Conservation (phyloP, 257 asterid genomes). For the Striga asiatica region DNA sequence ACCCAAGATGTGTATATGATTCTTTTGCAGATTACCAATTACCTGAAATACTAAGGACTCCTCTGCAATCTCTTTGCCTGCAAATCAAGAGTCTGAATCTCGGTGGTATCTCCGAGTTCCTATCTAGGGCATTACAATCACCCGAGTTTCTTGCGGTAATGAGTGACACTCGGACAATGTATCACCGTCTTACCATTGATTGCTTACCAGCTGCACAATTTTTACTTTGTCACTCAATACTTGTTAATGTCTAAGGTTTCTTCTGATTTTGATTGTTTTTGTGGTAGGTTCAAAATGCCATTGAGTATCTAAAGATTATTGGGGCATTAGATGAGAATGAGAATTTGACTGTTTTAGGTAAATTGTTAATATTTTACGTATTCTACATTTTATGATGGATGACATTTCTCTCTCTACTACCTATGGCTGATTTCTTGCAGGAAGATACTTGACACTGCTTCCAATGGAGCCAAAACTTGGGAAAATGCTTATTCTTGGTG, state of each 20-base stretch:
- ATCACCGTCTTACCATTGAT: conserved; percentile 15
- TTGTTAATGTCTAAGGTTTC: conserved; percentile 5
- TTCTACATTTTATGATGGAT: conserved; percentile 15
- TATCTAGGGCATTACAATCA: conserved; percentile 80
- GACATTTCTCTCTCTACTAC: conserved; percentile 15
- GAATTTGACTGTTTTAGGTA: conserved; percentile 78
- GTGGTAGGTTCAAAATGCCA: conserved; percentile 83
- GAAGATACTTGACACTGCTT: conserved; percentile 79
- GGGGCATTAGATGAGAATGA: conserved; percentile 92
- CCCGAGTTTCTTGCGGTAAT: conserved; percentile 88
- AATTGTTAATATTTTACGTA: conserved; percentile 13
- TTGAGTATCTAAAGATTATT: conserved; percentile 71
- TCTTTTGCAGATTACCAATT: conserved; percentile 77
- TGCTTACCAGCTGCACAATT: neutral
- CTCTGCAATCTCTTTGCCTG: conserved; percentile 90
- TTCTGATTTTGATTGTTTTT: conserved; percentile 11
- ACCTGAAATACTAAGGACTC: conserved; percentile 93
- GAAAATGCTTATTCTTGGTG: conserved; percentile 91
- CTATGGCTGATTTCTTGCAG: conserved; percentile 34
- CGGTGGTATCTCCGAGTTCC: conserved; percentile 79
- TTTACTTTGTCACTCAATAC: conserved; percentile 6
- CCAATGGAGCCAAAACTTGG: conserved; percentile 99
- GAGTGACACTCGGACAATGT: conserved; percentile 16
- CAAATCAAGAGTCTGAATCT: conserved; percentile 89
- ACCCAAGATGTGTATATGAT: conserved; percentile 77